Percentiles rank a stretch among this genome's conserved stretches.
These are phyloP conservation scores for Penicillium sp. DNA, from an alignment of 2,329 filamentous ascomycete genomes.

Conservation along the genomic window DNA sequence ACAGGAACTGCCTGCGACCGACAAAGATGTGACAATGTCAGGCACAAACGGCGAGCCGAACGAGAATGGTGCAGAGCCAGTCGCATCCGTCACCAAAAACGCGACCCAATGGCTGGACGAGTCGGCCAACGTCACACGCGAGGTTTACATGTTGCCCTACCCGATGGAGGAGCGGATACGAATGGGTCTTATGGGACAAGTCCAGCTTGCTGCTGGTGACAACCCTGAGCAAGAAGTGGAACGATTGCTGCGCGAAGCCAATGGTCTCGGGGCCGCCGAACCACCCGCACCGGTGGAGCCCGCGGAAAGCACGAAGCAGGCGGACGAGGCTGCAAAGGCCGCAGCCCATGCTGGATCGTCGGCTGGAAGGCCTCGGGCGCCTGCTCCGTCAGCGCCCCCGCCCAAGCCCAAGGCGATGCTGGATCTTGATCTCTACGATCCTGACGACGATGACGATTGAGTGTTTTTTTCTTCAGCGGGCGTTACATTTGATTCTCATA, in stretches of 20 bases:
- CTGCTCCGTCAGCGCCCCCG: constrained; percentile 27
- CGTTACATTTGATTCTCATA: constrained; percentile 10
- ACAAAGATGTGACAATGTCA: constrained; percentile 38
- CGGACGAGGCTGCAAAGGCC: constrained; percentile 36
- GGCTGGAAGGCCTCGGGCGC: constrained; percentile 15
- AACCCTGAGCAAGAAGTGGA: constrained; percentile 56
- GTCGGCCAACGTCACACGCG: constrained; percentile 41
- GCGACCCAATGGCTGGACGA: constrained; percentile 46
- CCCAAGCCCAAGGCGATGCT: constrained; percentile 44
- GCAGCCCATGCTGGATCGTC: constrained; percentile 34
- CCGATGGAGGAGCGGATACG: constrained; percentile 48
- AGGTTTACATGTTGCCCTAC: constrained; percentile 47
- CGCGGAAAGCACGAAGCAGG: constrained; percentile 38
- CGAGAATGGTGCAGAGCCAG: constrained; percentile 29
- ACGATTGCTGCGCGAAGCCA: constrained; percentile 54
- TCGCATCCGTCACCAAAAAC: constrained; percentile 42
- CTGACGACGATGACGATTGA: constrained; percentile 47
- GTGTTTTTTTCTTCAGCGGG: constrained; percentile 6
- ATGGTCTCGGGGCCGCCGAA: constrained; percentile 54
- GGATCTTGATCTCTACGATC: constrained; percentile 49
- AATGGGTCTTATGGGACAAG: constrained; percentile 48
- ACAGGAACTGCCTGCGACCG: constrained; percentile 20
- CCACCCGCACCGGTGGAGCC: constrained; percentile 36
- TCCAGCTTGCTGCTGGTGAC: constrained; percentile 48
- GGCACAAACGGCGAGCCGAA: constrained; percentile 31